Conservation (phyloP, 805 yeast species). For the Nakazawaea holstii region DNA sequence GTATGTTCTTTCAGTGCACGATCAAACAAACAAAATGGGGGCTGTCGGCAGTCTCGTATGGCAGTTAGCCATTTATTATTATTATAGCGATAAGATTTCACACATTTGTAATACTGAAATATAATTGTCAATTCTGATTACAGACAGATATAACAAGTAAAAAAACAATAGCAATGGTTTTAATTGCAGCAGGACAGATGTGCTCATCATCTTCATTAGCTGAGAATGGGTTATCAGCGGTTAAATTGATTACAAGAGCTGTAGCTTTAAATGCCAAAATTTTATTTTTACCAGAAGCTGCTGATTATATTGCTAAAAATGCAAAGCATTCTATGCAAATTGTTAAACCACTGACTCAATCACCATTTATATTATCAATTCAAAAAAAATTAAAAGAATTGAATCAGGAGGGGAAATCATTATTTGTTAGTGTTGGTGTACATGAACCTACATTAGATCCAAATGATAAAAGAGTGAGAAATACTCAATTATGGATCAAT, state of each 20-base stretch:
- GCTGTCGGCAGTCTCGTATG: no score
- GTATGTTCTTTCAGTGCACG: no score
- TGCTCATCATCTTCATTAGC: constrained; percentile 63
- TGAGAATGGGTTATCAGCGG: constrained; percentile 56
- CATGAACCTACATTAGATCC: constrained; percentile 64
- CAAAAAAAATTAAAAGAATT: constrained; percentile 40
- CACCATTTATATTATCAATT: constrained; percentile 37
- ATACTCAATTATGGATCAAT: constrained; percentile 69
- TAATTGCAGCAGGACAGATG: constrained; percentile 82
- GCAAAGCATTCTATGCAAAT: constrained; percentile 59
- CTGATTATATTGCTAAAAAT: constrained; percentile 76
- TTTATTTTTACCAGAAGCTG: constrained; percentile 88
- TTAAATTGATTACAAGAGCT: constrained; percentile 59
- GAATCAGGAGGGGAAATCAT: constrained; percentile 30
- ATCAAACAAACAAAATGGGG: no score
- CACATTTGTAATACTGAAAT: no score
- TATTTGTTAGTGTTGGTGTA: constrained; percentile 79
- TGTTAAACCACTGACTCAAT: constrained; percentile 40
- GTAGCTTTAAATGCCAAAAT: constrained; percentile 55
- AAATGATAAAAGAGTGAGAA: constrained; percentile 45
- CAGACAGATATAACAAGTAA: no score
- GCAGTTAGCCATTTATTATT: no score
- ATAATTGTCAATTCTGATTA: no score
- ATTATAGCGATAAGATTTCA: no score
- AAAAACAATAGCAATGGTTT: constrained; percentile 32